phyloP scores from a whole-genome alignment of 1,139 yeast genomes.

The Nakaseomyces bracarensis region DNA sequence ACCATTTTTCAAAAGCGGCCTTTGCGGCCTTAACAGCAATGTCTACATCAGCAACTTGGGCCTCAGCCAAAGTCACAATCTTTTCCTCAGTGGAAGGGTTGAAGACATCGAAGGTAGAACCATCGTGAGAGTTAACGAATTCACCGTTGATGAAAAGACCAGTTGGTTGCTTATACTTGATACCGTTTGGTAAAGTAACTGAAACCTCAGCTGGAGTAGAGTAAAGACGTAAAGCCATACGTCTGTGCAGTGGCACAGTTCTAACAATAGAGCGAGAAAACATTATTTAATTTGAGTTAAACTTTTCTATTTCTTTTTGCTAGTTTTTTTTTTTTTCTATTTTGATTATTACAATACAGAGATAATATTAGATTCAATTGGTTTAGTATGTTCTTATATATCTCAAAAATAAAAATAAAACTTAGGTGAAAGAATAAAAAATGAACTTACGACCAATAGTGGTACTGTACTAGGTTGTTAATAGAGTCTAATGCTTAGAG shows the following conservation, averaged over 20 bases:
- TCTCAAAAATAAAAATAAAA: too few species aligned
- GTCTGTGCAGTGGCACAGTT: conserved; percentile 9
- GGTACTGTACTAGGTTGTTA: too few species aligned
- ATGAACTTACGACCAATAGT: too few species aligned
- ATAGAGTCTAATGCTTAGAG: too few species aligned
- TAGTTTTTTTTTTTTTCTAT: background rate
- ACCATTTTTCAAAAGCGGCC: conserved; percentile 38
- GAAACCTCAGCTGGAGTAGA: conserved; percentile 41
- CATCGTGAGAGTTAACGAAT: conserved; percentile 36
- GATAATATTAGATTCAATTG: too few species aligned
- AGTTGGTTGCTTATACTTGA: conserved; percentile 44
- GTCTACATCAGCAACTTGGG: conserved; percentile 41
- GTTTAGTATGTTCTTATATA: too few species aligned
- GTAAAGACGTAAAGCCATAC: conserved; percentile 22
- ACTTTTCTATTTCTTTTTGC: background rate
- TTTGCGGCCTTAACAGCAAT: conserved; percentile 41
- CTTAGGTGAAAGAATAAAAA: too few species aligned
- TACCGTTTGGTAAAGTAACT: conserved; percentile 48
- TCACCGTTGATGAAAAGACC: conserved; percentile 44
- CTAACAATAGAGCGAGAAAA: conserved; percentile 16
- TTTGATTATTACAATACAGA: too few species aligned
- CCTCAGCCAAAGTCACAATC: conserved; percentile 40
- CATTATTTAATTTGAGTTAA: conserved; percentile 7
- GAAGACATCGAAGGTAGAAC: conserved; percentile 37
- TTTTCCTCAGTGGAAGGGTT: conserved; percentile 42